Evolutionary conservation across 2,329 filamentous ascomycete species (phyloP).

Genomic region (Fusarium torreyae): DNA sequence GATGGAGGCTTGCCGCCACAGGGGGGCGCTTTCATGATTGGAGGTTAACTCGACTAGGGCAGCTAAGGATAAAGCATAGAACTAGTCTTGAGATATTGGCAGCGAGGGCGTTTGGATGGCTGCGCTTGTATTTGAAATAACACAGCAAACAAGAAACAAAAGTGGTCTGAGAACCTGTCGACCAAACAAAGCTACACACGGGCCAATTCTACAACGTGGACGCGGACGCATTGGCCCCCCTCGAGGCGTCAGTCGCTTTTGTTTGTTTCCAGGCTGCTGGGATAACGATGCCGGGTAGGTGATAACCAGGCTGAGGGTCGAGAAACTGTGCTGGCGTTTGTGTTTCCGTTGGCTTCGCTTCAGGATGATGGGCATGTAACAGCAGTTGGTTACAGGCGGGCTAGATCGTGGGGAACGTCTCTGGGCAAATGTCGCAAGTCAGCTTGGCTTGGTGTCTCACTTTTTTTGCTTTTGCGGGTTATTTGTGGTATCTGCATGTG

Average conservation of each 20-base stretch:
- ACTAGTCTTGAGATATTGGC: slow-evolving; percentile 7
- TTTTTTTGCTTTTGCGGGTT: slow-evolving; percentile 15
- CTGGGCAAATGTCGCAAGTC: slow-evolving; percentile 30
- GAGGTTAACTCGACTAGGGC: background rate
- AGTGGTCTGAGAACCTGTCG: slow-evolving; percentile 14
- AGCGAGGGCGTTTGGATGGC: slow-evolving; percentile 4
- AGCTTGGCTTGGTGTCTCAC: slow-evolving; percentile 33
- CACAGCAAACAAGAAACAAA: background rate
- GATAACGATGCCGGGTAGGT: slow-evolving; percentile 2
- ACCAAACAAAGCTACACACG: slow-evolving; percentile 6
- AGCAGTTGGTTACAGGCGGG: background rate
- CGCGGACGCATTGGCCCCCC: slow-evolving; percentile 18
- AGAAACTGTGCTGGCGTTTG: slow-evolving; percentile 32
- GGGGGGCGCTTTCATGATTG: background rate
- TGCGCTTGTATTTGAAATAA: slow-evolving; percentile 28
- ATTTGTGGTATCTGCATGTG: background rate
- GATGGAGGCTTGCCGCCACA: slow-evolving; percentile 16
- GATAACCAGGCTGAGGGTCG: background rate
- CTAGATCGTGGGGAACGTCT: slow-evolving; percentile 5
- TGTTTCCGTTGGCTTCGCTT: slow-evolving; percentile 41
- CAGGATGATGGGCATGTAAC: slow-evolving; percentile 32
- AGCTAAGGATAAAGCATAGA: background rate
- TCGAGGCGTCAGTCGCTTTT: background rate
- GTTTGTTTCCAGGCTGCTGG: slow-evolving; percentile 2
- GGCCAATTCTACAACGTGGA: slow-evolving; percentile 28